A percentile compares a stretch with the other conserved stretches of the same genome.
Conservation (phyloP, 2,329 filamentous ascomycete species). For the Triangularia verruculosa region DNA sequence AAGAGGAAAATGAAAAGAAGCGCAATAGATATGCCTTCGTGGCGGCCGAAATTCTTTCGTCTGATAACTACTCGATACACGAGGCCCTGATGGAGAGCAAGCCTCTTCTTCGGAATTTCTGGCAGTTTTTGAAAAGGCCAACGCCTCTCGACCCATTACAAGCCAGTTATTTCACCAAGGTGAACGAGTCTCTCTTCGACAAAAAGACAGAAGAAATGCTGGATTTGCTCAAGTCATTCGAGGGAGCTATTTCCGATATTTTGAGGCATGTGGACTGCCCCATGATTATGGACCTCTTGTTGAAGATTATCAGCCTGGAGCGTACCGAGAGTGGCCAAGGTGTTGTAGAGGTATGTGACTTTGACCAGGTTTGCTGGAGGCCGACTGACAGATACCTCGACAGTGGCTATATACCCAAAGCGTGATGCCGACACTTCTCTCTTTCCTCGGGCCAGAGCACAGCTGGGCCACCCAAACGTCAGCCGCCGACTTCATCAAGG, state of each 20-base stretch:
- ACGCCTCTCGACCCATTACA: constrained; percentile 87
- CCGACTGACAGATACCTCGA: background rate
- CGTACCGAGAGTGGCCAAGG: constrained; percentile 88
- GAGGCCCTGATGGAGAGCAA: constrained; percentile 88
- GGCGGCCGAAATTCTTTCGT: constrained; percentile 87
- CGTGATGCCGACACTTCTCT: constrained; percentile 80
- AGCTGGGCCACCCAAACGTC: constrained; percentile 91
- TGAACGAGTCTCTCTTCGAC: constrained; percentile 95
- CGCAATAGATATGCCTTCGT: constrained; percentile 93
- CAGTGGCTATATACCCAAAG: constrained; percentile 87
- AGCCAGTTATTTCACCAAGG: constrained; percentile 97
- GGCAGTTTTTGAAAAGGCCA: constrained; percentile 82
- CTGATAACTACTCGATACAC: constrained; percentile 94
- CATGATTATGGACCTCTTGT: constrained; percentile 94
- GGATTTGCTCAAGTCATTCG: constrained; percentile 78
- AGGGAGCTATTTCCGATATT: constrained; percentile 78
- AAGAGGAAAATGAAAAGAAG: constrained; percentile 83
- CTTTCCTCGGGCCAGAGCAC: constrained; percentile 81
- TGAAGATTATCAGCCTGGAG: constrained; percentile 96
- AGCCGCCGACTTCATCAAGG: constrained; percentile 95
- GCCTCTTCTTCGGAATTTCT: constrained; percentile 76
- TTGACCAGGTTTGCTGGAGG: background rate
- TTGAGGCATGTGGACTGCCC: constrained; percentile 93
- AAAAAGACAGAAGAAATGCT: constrained; percentile 99
- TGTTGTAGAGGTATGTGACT: constrained; percentile 81